These are phyloP conservation scores for Microdochium bolleyi DNA, from an alignment of 2,329 filamentous ascomycete species.

Conservation along the genomic window DNA sequence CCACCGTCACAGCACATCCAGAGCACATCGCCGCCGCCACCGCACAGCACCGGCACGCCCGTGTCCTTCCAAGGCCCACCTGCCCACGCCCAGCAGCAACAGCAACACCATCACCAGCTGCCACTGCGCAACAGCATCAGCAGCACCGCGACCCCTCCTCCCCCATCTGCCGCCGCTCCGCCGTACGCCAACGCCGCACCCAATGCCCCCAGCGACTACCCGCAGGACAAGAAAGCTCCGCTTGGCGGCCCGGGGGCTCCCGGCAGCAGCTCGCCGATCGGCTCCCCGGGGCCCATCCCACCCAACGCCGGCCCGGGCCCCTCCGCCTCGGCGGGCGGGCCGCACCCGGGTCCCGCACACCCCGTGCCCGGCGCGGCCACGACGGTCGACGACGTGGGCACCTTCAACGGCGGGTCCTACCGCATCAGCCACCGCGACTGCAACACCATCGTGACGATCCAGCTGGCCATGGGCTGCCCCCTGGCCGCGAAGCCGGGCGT, in stretches of 20 bases:
- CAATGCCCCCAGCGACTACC: slow-evolving; percentile 16
- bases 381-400: slow-evolving; percentile 78
- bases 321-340: not conserved
- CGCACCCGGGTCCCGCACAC: not conserved
- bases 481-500: slow-evolving; percentile 72
- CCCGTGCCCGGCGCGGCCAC: slow-evolving; percentile 59
- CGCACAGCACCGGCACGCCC: slow-evolving; percentile 17
- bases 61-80: slow-evolving; percentile 17
- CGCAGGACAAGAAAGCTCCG: slow-evolving; percentile 22
- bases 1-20: slow-evolving; percentile 10
- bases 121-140: slow-evolving; percentile 25
- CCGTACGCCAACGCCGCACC: slow-evolving; percentile 14
- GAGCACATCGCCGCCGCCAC: slow-evolving; percentile 27
- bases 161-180: slow-evolving; percentile 8
- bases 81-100: slow-evolving; percentile 16
- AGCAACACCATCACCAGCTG: slow-evolving; percentile 20
- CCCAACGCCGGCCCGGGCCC: slow-evolving; percentile 26
- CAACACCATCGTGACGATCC: slow-evolving; percentile 83
- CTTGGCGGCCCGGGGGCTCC: not conserved
- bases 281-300: slow-evolving; percentile 17
- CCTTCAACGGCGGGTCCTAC: slow-evolving; percentile 93
- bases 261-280: not conserved
- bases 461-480: slow-evolving; percentile 83
- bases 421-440: slow-evolving; percentile 86
- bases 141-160: slow-evolving; percentile 17